A percentile compares a stretch with the other conserved stretches of the same genome.
Evolutionary conservation across 2,329 filamentous ascomycete species (phyloP).

Genomic region (Tolypocladium nubicola): DNA sequence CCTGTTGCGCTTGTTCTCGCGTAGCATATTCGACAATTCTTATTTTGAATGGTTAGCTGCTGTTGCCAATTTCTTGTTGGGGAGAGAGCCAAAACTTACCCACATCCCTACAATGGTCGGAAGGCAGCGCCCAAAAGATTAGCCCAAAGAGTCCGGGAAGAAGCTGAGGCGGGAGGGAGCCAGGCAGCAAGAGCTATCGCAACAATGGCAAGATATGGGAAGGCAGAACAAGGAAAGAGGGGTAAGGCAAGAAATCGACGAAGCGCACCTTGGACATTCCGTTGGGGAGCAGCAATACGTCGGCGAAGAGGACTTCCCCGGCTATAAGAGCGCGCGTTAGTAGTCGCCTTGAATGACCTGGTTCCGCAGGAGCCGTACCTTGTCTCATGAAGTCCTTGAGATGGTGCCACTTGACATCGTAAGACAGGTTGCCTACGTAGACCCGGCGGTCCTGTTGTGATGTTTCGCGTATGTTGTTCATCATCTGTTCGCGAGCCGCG

Average conservation of each 20-base stretch:
- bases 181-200: neutral
- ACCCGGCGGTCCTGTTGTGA: conserved; percentile 98
- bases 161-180: neutral
- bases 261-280: conserved; percentile 99
- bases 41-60: neutral
- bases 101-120: conserved; percentile 97
- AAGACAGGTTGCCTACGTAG: conserved; percentile 97
- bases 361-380: conserved; percentile 51
- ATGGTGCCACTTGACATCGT: conserved; percentile 99
- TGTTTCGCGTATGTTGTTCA: conserved; percentile 84
- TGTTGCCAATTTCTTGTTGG: neutral
- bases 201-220: conserved; percentile 17
- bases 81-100: conserved; percentile 52
- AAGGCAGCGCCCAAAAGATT: conserved; percentile 53
- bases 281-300: conserved; percentile 98
- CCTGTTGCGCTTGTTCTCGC: conserved; percentile 96
- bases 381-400: conserved; percentile 99
- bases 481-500: conserved; percentile 85
- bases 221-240: conserved; percentile 49
- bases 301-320: conserved; percentile 98
- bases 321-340: conserved; percentile 48
- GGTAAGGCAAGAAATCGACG: conserved; percentile 42
- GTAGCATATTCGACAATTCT: conserved; percentile 99
- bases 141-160: neutral
- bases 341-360: conserved; percentile 15